Evolutionary conservation across 176 grass and related monocot genomes (phyloP), one percentile per base, ranked within the genome.

Genomic region (Carex cristatella): DNA sequence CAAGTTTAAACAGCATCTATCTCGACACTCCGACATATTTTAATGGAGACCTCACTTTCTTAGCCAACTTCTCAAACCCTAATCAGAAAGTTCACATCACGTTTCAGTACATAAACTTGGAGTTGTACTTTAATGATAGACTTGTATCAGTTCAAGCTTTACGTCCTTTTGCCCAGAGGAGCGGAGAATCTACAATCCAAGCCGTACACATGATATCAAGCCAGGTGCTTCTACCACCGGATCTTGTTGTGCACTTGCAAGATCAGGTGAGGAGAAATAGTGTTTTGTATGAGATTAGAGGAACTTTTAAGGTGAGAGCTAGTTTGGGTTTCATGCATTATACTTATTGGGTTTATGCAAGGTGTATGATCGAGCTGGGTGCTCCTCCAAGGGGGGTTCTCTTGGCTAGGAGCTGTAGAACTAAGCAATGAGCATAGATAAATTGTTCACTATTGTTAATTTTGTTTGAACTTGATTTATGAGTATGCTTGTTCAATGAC

Each of bases 1-100:
- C 96, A 14, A 88, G 84, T 61, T 90, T 99, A 40, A 95, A 92
- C 84, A 89, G 85, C 85, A 63, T 94, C 69, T 99, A 99, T 71
- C 16, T 99, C 85, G 85, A 89, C 59, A 84, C 87, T 0, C 83
- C 91, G 0, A 55, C 96, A 44, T 95, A 94, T 83, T 84, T 90
- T 78, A 99, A 94, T 19, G 88, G 91, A 68, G 93, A 95, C 83
- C 84, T 95, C 87, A 90, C 82, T 56, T 55, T 99, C 35, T 89
- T 89, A 14, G 90, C 62, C 77, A 99, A 99, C 88, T 84, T 99
- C 81, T 89, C 96, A 90, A 99, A 99, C 77, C 91, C 96, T 5
- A 99, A 99, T 83, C 90, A 63, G 72, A 90, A 86, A 87, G 94
- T 99, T 10, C 63, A 90, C 74, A 12, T 99, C 62, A 65, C 68